Evolutionary conservation across 2,329 filamentous ascomycete species (phyloP).

Genomic region (Cryphonectria naterciae): DNA sequence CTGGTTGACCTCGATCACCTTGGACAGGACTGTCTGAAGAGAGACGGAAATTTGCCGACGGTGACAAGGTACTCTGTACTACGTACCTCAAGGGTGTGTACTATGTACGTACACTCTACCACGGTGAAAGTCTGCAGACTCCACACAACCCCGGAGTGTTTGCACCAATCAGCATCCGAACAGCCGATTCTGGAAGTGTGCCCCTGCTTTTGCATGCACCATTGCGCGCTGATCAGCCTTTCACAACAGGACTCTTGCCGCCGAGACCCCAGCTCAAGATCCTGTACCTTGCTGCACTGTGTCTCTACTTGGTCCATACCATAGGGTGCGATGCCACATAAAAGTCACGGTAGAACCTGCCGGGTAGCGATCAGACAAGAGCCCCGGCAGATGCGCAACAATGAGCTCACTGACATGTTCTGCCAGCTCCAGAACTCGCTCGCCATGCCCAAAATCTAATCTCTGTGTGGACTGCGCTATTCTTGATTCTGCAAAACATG

Average conservation of each 20-base stretch:
- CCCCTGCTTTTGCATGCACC: conserved; percentile 25
- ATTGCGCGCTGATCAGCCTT: conserved; percentile 41
- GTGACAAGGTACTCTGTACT: conserved; percentile 4
- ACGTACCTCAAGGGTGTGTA: background rate
- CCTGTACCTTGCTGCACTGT: conserved; percentile 8
- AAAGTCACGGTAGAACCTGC: background rate
- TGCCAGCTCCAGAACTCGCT: background rate
- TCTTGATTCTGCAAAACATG: conserved; percentile 13
- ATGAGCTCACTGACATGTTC: background rate
- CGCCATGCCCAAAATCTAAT: conserved; percentile 13
- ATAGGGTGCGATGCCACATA: background rate
- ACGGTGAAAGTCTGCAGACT: background rate
- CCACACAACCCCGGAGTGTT: conserved; percentile 28
- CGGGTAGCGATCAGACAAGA: conserved; percentile 3
- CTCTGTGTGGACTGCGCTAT: conserved; percentile 7
- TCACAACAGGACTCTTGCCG: conserved; percentile 45
- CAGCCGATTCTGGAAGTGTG: conserved; percentile 17
- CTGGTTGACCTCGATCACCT: conserved; percentile 5
- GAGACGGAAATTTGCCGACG: conserved; percentile 23
- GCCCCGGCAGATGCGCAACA: conserved; percentile 3
- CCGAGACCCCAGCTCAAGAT: conserved; percentile 31
- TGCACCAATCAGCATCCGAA: conserved; percentile 21
- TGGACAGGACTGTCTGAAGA: conserved; percentile 16
- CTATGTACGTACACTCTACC: conserved; percentile 1
- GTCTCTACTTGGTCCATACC: conserved; percentile 4